Evolutionary conservation across 208 protist genomes (phyloP), one percentile per base, ranked within the genome.

Genomic region (Phytomonas francai): DNA sequence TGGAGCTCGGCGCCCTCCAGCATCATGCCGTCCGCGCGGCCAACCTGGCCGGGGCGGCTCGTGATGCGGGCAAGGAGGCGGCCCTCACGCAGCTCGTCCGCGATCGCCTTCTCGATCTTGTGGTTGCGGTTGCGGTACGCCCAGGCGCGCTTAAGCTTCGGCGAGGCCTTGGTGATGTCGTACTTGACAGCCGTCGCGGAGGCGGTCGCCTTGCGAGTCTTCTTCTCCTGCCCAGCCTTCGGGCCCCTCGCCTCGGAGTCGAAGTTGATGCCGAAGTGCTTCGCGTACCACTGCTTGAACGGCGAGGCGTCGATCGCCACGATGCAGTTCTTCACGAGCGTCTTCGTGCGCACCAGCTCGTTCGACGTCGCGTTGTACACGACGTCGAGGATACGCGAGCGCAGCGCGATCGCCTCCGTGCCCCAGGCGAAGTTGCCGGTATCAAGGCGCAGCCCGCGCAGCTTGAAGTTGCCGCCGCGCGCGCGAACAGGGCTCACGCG

Each of bases 341-440:
- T 99, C 88, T 99, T 99, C 57, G 98, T 99, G 77, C 98, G 97
- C 54, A 99, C 97, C 36, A 99, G 92, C 92, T 99, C 99, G 93
- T 99, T 99, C 81, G 96, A 98, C 19, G 98, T 97, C 54, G 98
- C 97, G 86, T 99, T 99, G 97, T 99, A 99, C 59, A 99, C 97
- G n/a, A 99, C 98, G 71, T 98, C 95, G 58, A 99, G 67, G 71
- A 99, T 98, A 73, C 97, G 92, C 61, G 89, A 88, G 77, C 96
- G 97, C 71, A 91, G 85, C 65, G 97, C 89, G 63, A 85, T 81
- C 67, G 85, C 79, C 78, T 97, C 87, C 58, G 87, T 88, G 56
- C 73, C 89, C 98, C 98, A 99, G 45, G 95, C 85, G 82, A 99
- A 99, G 92, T 99, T 99, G 76, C 98, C 98, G 72, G 79, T 92